Base-by-base conservation (phyloP, 805 yeast species). In the Lachancea thermotolerans region DNA sequence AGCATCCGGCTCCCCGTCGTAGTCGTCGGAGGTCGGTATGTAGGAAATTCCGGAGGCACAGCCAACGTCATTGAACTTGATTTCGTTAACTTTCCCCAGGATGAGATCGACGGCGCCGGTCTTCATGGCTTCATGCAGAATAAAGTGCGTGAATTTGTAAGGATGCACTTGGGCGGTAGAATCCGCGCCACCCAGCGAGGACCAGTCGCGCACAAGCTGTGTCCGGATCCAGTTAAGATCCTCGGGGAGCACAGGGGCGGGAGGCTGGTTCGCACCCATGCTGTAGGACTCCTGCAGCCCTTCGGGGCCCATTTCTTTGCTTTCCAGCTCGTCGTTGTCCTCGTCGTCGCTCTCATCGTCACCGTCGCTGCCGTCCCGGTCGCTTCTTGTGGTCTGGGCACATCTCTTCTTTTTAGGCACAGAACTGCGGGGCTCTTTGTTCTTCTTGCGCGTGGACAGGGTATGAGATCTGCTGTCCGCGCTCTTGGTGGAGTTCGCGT, bases 161-260 rank as follows among this genome's bases (percentile, higher is more conserved):
- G 99, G 98, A 61, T 91, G 97, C 5, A 93, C 96, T 66, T 93
- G 98, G 0, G 97, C 98, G 1, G 97, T 91, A 11, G 95, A 81
- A 49, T 83, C 90, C 28, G 78, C 75, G 17, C 85, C 91, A 28
- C 98, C 97, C 41, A 91, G 66, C 8, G 78, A 74, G 1, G 90
- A 79, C 82, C 95, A 88, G 45, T 76, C 81, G 46, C 73, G 74
- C 7, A 91, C 80, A 25, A 82, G 60, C 3, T 75, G 72, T 31
- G 75, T 72, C 41, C 78, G 73, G 52, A 89, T 78, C 97, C 97
- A 90, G 52, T 79, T 79, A 42, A 89, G 71, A 49, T 80, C 84
- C 2, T 62, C 56, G 4, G 96, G 95, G 36, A 81, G 57, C 34
- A 50, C 44, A 8, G 51, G 37, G 15, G 44, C 27, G 27, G 49